Evolutionary conservation across 768 basidiomycete genomes (phyloP), one percentile per base, ranked within the genome.

Genomic region (Amanita rimosa): DNA sequence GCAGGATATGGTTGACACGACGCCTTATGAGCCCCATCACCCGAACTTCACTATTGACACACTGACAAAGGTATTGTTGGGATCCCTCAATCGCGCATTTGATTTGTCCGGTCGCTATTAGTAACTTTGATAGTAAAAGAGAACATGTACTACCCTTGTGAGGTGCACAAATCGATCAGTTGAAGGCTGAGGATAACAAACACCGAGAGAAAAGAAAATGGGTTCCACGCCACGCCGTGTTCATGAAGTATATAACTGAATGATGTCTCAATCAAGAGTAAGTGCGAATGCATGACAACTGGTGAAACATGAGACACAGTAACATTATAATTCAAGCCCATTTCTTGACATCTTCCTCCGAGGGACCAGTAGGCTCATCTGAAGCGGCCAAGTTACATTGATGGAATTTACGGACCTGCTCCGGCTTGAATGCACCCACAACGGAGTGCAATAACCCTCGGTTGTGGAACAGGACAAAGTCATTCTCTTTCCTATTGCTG

Each of bases 371-470:
- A 0, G 86, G 86, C 41, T 81, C 81, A 44, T 78, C 77, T 33
- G 81, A 83, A 3, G 82, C 84, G 17, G 89, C 89, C n/a, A 93
- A 73, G 60, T 90, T 90, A 67, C 89, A 91, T 64, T 87, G 85
- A 59, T 88, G 85, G 70, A 89, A 88, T 19, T 78, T 79, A 26
- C 86, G 72, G 4, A 86, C 76, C 62, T 85, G 72, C 37, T 81
- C 78, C 27, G 71, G 67, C 50, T 62, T 71, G 63, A 93, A 89
- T 1, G 81, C 78, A 10, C 85, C 83, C n/a, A 85, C 81, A 45
- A 92, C 88, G 4, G 82, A 74, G 58, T 92, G 90, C 36, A 90
- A 64, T 8, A 88, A 71, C 8, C 87, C 87, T 6, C 87, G 76
- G 65, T 93, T 92, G 62, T 92, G 85, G 75, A 94, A 92, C 26